These are phyloP conservation scores for Trichosporon sp. DNA, from an alignment of 1,284 basidiomycete genomes.

Conservation along the genomic window DNA sequence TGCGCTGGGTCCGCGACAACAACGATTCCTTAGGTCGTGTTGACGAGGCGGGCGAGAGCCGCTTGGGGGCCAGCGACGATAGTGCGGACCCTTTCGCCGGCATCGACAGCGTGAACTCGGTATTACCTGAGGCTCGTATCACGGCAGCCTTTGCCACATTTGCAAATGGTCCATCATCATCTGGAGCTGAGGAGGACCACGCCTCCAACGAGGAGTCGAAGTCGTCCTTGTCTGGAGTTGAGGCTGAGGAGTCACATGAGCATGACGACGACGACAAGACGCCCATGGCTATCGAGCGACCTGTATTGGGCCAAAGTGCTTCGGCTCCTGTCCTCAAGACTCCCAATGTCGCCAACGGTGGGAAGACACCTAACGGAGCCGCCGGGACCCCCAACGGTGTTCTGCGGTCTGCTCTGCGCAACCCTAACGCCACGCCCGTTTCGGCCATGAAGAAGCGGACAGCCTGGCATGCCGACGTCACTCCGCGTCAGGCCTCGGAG, in stretches of 20 bases:
- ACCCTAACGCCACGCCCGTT: constrained; percentile 37
- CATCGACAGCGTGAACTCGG: constrained; percentile 62
- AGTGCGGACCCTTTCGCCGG: constrained; percentile 81
- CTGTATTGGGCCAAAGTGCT: constrained; percentile 19
- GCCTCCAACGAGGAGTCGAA: not conserved
- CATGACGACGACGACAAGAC: constrained; percentile 3
- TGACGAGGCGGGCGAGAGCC: constrained; percentile 36
- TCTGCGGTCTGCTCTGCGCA: constrained; percentile 39
- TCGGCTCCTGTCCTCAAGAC: constrained; percentile 35
- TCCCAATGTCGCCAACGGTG: constrained; percentile 18
- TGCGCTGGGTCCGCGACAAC: constrained; percentile 72
- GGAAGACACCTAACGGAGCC: not conserved
- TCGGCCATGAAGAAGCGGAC: constrained; percentile 45
- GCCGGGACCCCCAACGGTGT: constrained; percentile 14
- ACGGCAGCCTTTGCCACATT: not conserved
- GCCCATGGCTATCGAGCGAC: constrained; percentile 15
- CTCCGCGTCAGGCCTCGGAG: constrained; percentile 19
- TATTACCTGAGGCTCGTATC: not conserved
- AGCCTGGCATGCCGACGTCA: constrained; percentile 38
- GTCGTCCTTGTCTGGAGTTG: constrained; percentile 1
- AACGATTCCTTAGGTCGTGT: constrained; percentile 32
- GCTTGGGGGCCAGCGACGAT: constrained; percentile 49
- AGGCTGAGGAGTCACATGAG: constrained; percentile 1
- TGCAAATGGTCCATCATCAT: not conserved
- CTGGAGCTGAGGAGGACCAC: not conserved